Evolutionary conservation across 1,284 basidiomycete genomes (phyloP).

Genomic region (Psilocybe mexicana): DNA sequence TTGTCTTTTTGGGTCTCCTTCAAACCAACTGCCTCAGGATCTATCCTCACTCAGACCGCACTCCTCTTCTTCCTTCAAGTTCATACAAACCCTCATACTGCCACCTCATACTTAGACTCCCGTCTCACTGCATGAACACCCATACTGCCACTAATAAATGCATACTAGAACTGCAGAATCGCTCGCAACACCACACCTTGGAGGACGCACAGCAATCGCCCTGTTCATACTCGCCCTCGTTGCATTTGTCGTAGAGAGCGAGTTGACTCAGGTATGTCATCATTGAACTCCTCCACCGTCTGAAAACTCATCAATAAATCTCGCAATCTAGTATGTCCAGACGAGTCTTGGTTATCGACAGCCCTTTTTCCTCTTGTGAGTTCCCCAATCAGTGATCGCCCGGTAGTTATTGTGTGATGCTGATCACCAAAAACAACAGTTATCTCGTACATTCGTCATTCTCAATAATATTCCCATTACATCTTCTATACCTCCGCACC

Average conservation of each 20-base stretch:
- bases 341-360: constrained; percentile 67
- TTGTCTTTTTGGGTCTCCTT: not conserved
- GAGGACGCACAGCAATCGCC: constrained; percentile 43
- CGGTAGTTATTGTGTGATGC: not conserved
- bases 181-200: constrained; percentile 30
- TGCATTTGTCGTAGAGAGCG: constrained; percentile 69
- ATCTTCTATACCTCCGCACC: constrained; percentile 59
- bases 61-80: not conserved
- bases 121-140: not conserved
- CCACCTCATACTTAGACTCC: not conserved
- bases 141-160: constrained; percentile 2
- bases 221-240: constrained; percentile 55
- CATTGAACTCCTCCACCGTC: not conserved
- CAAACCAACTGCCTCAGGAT: too few relatives aligned
- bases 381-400: not conserved
- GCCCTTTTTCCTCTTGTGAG: constrained; percentile 77
- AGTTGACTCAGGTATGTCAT: constrained; percentile 63
- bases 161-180: constrained; percentile 22
- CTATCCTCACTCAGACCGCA: not conserved
- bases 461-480: constrained; percentile 67
- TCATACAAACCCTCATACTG: not conserved
- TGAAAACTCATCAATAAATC: not conserved
- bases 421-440: constrained; percentile 38
- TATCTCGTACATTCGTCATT: constrained; percentile 78
- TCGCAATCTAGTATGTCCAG: constrained; percentile 64